Conservation (phyloP, 2,329 filamentous ascomycete genomes). For the Pseudogymnoascus sp. region DNA sequence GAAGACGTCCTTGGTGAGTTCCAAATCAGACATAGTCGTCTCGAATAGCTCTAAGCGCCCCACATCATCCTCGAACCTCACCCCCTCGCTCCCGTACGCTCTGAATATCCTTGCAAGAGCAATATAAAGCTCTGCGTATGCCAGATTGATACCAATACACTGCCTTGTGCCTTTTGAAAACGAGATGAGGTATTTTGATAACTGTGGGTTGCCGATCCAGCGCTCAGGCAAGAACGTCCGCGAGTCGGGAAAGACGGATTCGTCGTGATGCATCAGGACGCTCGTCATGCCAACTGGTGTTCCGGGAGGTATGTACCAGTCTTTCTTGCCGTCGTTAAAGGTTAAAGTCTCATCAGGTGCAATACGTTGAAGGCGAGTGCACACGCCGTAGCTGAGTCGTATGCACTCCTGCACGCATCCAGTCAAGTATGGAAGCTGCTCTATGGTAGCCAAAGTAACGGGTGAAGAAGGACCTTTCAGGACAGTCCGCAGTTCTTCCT, state of each 20-base stretch:
- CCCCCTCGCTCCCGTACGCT: constrained; percentile 16
- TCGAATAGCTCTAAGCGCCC: constrained; percentile 23
- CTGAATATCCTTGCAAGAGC: constrained; percentile 14
- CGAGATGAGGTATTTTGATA: constrained; percentile 33
- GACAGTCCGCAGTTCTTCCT: constrained; percentile 27
- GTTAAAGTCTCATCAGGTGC: constrained; percentile 18
- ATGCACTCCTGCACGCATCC: constrained; percentile 30
- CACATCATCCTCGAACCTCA: constrained; percentile 17
- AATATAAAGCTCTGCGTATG: constrained; percentile 20
- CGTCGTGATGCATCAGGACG: constrained; percentile 33
- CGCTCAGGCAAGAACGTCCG: constrained; percentile 34
- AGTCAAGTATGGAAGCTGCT: constrained; percentile 26
- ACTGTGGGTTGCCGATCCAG: constrained; percentile 31
- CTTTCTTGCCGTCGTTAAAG: constrained; percentile 15
- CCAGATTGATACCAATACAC: constrained; percentile 33
- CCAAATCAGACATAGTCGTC: constrained; percentile 20
- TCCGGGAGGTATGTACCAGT: constrained; percentile 21
- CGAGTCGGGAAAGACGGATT: constrained; percentile 31
- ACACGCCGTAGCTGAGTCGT: constrained; percentile 27
- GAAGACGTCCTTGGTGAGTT: constrained; percentile 17
- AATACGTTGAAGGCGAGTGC: constrained; percentile 24
- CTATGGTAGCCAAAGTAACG: constrained; percentile 16
- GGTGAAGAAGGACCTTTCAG: constrained; percentile 13
- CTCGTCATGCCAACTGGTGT: constrained; percentile 34
- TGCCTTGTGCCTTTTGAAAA: constrained; percentile 35